A percentile compares a stretch with the other conserved stretches of the same genome.
Conservation (phyloP, 2,329 filamentous ascomycete species). For the Cladosporium halotolerans region DNA sequence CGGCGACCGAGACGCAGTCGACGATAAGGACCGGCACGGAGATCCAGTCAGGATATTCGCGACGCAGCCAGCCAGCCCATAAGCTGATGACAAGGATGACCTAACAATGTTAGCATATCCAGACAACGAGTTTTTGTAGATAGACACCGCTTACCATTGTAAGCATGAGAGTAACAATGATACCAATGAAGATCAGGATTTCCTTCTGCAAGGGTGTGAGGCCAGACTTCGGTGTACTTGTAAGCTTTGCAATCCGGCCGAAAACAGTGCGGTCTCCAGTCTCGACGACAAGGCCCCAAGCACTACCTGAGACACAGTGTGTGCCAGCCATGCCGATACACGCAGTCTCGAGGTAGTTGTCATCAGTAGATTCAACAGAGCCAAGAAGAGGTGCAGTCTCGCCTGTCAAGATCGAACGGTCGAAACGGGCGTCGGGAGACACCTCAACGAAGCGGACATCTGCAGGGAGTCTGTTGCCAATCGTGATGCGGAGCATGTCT, state of each 20-base stretch:
- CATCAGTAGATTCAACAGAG: constrained; percentile 59
- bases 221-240: constrained; percentile 60
- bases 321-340: constrained; percentile 75
- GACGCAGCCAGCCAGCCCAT: constrained; percentile 65
- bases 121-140: not conserved
- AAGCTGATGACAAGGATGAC: constrained; percentile 43
- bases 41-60: constrained; percentile 63
- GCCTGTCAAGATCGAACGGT: constrained; percentile 67
- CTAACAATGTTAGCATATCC: not conserved
- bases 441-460: constrained; percentile 65
- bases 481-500: constrained; percentile 61
- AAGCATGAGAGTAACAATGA: constrained; percentile 63
- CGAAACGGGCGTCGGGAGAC: constrained; percentile 64
- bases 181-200: constrained; percentile 63
- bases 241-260: constrained; percentile 64
- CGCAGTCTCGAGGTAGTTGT: constrained; percentile 70
- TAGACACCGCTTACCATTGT: constrained; percentile 46
- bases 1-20: constrained; percentile 61
- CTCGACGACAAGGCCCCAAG: constrained; percentile 61
- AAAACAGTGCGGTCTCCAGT: constrained; percentile 70
- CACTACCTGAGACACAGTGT: constrained; percentile 65
- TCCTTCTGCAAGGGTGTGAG: constrained; percentile 67
- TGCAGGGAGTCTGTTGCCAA: constrained; percentile 67
- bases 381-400: constrained; percentile 56
- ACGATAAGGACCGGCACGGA: constrained; percentile 66